Base-by-base conservation (phyloP, 202 grass and related monocot species). In the Dendrocalamus latiflorus region DNA sequence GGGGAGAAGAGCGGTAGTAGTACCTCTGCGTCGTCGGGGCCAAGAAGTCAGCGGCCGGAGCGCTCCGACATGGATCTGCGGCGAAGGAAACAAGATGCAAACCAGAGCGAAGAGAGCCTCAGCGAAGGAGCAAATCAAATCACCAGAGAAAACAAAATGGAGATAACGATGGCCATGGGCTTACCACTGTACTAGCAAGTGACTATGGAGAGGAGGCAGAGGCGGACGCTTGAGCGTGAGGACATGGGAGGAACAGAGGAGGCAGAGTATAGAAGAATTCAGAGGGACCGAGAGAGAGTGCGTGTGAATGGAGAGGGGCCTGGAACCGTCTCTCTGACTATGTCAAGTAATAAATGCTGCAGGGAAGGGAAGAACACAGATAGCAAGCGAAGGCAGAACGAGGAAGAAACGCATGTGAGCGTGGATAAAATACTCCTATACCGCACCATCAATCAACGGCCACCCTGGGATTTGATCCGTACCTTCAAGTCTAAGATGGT, bases 291-390 rank as follows among this genome's bases (percentile, higher is more conserved):
- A 20, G 10, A 41, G 38, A 2, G 28, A 2, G 28, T 5, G 18
- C 0, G 17, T 2, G 71, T 81, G 82, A 69, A 57, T 18, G 22
- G 9, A 13, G 24, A 57, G 61, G 77, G 57, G 77, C 14, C 25
- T 89, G 36, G 68, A 80, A 80, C 56, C 44, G 43, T 28, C 50
- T 39, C 82, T 77, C 70, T 76, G 70, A 77, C 82, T 45, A 14
- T 84, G 63, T 54, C 2, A 26, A 38, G 71, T 54, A 89, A 85
- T 85, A 77, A 89, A 81, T 89, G 87, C 56, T 9, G 70, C 62
- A 15, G 10, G 6, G 45, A 53, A 25, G 68, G 4, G 8, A 49
- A 49, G 74, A 81, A 80, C 33, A 78, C 33, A 78, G 80, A 65
- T 43, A 68, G 86, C 50, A 47, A 69, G 80, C 58, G 68, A 61